Base-by-base conservation (phyloP, 768 basidiomycete genomes). In the Lactarius psammicola region DNA sequence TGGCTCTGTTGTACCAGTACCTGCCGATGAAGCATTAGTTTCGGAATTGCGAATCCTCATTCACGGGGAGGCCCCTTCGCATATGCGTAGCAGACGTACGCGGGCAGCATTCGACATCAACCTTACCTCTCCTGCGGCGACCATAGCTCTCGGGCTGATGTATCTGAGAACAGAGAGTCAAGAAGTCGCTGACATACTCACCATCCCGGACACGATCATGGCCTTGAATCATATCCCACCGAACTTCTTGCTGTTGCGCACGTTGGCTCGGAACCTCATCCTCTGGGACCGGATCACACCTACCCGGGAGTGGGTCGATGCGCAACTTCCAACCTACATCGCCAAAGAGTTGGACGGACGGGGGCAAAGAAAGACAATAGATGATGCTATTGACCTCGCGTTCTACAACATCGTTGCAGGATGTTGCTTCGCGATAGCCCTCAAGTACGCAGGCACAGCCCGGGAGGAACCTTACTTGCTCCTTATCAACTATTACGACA, bases 391-490 rank as follows among this genome's bases (percentile, higher is more conserved):
- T 69, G 94, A 98, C 72, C 75, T 97, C 61, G 96, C 95, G 0
- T 92, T 95, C 76, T 92, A 91, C 77, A 90, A 96, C 73, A 90
- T 98, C 66, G 76, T 96, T 38, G 88, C 95, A 2, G 96, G 93
- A 2, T 89, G 88, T 63, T 98, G 95, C 76, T 95, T 98, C 69
- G 92, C 87, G 2, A 83, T 98, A 44, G 95, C 89, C 11, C 78
- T 99, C 66, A 98, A 96, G 75, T 97, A 87, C 71, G 96, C 96
- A 4, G 96, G 97, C 6, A 96, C 94, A 1, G 95, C 95, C 0
- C 82, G 90, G 23, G 90, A 94, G 65, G 88, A 94, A 69, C 96
- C 95, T 1, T 94, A 97, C 73, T 78, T 84, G 54, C 82, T 92
- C 74, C 82, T 98, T 61, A 87, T 95, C 66, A 81, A 84, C 63